A percentile compares a stretch with the other conserved stretches of the same genome.
phyloP scores from a whole-genome alignment of 768 basidiomycete genomes.

The Suillus decipiens region DNA sequence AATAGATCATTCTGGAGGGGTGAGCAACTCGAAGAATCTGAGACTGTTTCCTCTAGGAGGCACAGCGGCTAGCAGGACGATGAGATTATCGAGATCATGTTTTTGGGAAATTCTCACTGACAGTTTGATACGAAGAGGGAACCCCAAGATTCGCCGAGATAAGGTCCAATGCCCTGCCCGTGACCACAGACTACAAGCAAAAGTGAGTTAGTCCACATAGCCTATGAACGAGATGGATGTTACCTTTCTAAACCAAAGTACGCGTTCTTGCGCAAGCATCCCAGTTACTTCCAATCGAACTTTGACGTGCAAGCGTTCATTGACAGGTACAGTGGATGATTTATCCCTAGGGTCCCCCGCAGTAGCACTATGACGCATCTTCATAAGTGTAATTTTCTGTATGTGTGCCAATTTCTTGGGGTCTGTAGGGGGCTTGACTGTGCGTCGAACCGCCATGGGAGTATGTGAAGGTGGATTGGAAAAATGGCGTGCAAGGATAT shows the following conservation, averaged over 20 bases:
- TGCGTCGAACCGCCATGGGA: constrained; percentile 29
- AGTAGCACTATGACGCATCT: constrained; percentile 69
- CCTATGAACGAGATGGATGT: constrained; percentile 13
- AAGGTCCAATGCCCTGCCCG: constrained; percentile 66
- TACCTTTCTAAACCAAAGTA: constrained; percentile 78
- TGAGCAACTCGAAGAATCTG: constrained; percentile 26
- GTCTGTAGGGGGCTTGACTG: constrained; percentile 43
- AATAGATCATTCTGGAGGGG: constrained; percentile 49
- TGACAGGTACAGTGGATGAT: constrained; percentile 43
- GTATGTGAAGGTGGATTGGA: constrained; percentile 28
- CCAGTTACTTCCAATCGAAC: constrained; percentile 34
- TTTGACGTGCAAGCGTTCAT: constrained; percentile 61
- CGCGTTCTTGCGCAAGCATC: constrained; percentile 38
- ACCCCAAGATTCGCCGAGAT: constrained; percentile 33
- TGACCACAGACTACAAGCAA: constrained; percentile 45
- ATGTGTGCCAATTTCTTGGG: constrained; percentile 55
- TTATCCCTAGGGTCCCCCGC: constrained; percentile 64
- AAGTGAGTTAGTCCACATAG: constrained; percentile 10
- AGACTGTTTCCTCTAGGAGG: constrained; percentile 33
- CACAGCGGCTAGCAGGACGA: constrained; percentile 43
- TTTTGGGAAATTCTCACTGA: constrained; percentile 13
- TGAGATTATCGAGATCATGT: constrained; percentile 27
- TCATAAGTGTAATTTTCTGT: constrained; percentile 67
- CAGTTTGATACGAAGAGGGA: constrained; percentile 13
- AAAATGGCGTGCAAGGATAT: constrained; percentile 57